A percentile compares a stretch with the other conserved stretches of the same genome.
phyloP scores from a whole-genome alignment of 805 yeast genomes.

The Teunomyces kruisii region DNA sequence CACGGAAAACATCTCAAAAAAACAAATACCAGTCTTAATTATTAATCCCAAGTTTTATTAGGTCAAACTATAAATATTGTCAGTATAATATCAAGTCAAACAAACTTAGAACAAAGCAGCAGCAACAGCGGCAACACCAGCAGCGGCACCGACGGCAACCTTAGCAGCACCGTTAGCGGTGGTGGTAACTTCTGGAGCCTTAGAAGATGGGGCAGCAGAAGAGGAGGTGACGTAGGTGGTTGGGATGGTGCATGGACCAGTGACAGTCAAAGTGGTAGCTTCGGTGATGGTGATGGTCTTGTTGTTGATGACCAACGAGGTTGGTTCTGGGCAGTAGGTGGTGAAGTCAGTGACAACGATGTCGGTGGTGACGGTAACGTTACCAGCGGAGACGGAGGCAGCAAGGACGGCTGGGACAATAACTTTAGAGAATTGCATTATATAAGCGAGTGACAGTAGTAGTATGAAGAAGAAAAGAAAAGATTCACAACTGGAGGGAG shows the following conservation, averaged over 20 bases:
- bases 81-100: neutral
- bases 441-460: slow-evolving; percentile 4
- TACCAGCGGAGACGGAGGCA: slow-evolving; percentile 41
- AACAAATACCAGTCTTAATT: neutral
- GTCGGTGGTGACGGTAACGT: slow-evolving; percentile 52
- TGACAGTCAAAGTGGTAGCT: slow-evolving; percentile 80
- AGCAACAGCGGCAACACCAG: slow-evolving; percentile 50
- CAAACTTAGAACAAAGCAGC: slow-evolving; percentile 45
- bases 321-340: slow-evolving; percentile 82
- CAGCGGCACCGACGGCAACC: slow-evolving; percentile 33
- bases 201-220: slow-evolving; percentile 14
- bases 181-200: slow-evolving; percentile 7
- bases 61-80: neutral
- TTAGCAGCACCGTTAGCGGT: slow-evolving; percentile 24
- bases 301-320: slow-evolving; percentile 63
- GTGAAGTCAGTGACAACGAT: slow-evolving; percentile 66
- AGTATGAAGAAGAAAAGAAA: neutral
- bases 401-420: slow-evolving; percentile 43
- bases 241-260: slow-evolving; percentile 81
- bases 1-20: neutral
- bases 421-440: slow-evolving; percentile 39
- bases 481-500: neutral
- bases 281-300: slow-evolving; percentile 71
- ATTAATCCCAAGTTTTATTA: neutral
- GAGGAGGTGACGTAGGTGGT: slow-evolving; percentile 36